Evolutionary conservation across 345 rosid genomes (phyloP).

Genomic region (Acer yangbiense): DNA sequence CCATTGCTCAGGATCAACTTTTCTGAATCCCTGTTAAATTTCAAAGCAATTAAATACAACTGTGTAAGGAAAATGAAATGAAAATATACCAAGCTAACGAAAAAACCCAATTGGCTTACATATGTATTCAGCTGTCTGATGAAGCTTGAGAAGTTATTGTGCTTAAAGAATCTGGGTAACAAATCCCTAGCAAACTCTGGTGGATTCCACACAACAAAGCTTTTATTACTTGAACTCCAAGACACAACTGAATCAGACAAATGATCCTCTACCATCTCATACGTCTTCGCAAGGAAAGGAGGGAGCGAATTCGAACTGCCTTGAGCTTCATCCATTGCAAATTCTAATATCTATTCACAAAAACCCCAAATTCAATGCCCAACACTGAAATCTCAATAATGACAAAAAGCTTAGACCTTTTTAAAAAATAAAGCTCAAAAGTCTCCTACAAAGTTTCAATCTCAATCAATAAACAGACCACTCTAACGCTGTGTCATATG

Average conservation of each 20-base stretch:
- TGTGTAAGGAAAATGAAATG: not conserved
- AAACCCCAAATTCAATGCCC: constrained; percentile 13
- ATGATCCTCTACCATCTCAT: constrained; percentile 90
- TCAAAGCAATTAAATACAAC: constrained; percentile 19
- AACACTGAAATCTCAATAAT: not conserved
- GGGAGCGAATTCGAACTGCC: constrained; percentile 75
- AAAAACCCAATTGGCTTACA: constrained; percentile 44
- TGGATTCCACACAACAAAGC: constrained; percentile 83
- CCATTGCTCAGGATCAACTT: constrained; percentile 87
- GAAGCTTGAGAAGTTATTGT: constrained; percentile 92
- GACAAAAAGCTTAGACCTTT: not conserved
- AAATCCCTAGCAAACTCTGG: constrained; percentile 68
- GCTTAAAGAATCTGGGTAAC: constrained; percentile 90
- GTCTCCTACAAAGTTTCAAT: not conserved
- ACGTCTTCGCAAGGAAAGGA: constrained; percentile 81
- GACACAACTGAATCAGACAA: constrained; percentile 72
- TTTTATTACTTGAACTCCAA: constrained; percentile 67
- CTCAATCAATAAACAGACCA: constrained; percentile 10
- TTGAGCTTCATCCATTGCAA: constrained; percentile 71
- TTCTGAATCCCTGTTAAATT: constrained; percentile 74
- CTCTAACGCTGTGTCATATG: not conserved
- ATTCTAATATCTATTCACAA: constrained; percentile 15
- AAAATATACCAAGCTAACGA: not conserved
- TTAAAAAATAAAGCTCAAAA: not conserved
- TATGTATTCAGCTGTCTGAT: constrained; percentile 97